These are phyloP conservation scores for Aspergillus sp. DNA, from an alignment of 2,329 filamentous ascomycete species.

Conservation along the genomic window DNA sequence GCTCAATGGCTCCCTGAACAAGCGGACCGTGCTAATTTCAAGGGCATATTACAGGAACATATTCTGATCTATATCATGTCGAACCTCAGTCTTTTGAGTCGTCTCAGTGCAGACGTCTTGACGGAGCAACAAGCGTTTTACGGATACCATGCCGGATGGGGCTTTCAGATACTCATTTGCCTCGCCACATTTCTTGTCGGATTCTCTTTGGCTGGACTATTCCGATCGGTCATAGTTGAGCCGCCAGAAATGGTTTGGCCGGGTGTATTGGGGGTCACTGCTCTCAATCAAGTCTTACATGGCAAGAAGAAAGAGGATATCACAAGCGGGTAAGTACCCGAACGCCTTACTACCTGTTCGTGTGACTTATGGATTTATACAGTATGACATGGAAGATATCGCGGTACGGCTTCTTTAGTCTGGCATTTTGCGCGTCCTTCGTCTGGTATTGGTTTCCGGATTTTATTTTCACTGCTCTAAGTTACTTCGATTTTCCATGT, in stretches of 20 bases:
- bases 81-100: slow-evolving; percentile 22
- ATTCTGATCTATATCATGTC: slow-evolving; percentile 23
- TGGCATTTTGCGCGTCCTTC: slow-evolving; percentile 15
- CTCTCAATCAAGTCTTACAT: neutral
- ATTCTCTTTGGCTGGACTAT: neutral
- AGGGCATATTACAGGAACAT: slow-evolving; percentile 12
- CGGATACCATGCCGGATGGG: slow-evolving; percentile 11
- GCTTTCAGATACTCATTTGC: neutral
- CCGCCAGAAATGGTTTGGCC: neutral
- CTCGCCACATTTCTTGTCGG: neutral
- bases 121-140: slow-evolving; percentile 24
- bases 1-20: neutral
- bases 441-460: slow-evolving; percentile 47
- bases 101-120: slow-evolving; percentile 20
- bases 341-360: neutral
- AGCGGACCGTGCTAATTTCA: neutral
- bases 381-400: slow-evolving; percentile 19
- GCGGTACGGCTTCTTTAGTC: slow-evolving; percentile 24
- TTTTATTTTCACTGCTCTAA: slow-evolving; percentile 41
- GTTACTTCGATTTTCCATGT: slow-evolving; percentile 39
- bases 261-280: neutral
- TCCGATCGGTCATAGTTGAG: neutral
- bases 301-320: neutral
- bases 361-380: neutral
- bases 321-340: neutral